phyloP scores from a whole-genome alignment of 352 stramenopile species.

The Pythium angustatum region DNA sequence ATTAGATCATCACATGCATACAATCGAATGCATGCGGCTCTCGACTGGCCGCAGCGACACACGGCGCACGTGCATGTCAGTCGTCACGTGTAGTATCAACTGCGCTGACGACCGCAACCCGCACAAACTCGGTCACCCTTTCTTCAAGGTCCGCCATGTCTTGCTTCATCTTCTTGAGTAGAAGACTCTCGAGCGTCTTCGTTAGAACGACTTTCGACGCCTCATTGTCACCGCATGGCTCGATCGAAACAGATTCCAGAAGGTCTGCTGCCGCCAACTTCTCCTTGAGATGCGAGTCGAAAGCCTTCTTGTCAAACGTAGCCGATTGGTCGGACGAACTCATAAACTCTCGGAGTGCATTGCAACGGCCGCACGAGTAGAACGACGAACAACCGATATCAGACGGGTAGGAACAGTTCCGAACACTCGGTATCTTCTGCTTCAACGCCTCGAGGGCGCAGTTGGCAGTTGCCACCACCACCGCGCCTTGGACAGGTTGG shows the following conservation, averaged over 20 bases:
- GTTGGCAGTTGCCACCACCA: not conserved
- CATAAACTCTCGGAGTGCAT: not conserved
- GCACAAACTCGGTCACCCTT: not conserved
- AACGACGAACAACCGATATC: not conserved
- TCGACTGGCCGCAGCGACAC: not conserved
- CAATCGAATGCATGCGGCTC: too few species aligned
- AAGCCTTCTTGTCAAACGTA: not conserved
- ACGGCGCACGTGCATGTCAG: not conserved
- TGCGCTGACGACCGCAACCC: not conserved
- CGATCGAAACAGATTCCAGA: not conserved
- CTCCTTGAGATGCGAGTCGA: slow-evolving; percentile 2
- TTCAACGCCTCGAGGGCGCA: not conserved
- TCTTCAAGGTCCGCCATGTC: not conserved
- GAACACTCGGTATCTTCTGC: not conserved
- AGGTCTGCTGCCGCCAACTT: not conserved
- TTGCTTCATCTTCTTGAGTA: not conserved
- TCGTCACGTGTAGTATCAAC: not conserved
- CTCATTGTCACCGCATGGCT: not conserved
- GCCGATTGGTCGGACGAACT: not conserved
- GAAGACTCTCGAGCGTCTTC: not conserved
- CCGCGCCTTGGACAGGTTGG: not conserved
- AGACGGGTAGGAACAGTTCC: not conserved
- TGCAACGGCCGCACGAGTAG: not conserved
- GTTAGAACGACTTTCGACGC: not conserved
- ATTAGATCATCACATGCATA: too few species aligned